These are phyloP conservation scores for Corchorus capsularis DNA, from an alignment of 345 rosid species.

Conservation along the genomic window DNA sequence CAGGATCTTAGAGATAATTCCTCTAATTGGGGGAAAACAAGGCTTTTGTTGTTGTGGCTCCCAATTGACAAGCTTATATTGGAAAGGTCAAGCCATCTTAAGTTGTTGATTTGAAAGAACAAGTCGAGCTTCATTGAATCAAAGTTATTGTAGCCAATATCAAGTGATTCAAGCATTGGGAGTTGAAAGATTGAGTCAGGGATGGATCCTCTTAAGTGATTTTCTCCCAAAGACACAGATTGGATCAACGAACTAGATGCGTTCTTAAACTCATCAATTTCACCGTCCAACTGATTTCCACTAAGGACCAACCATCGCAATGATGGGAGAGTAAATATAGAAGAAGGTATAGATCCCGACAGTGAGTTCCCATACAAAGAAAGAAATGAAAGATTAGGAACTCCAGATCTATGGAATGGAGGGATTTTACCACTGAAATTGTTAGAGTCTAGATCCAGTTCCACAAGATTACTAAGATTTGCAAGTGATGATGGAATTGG, in stretches of 20 bases:
- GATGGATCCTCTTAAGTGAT: background rate
- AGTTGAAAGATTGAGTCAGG: background rate
- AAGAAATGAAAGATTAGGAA: background rate
- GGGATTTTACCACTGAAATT: background rate
- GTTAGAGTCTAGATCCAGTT: background rate
- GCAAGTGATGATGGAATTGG: background rate
- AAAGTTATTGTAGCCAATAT: background rate
- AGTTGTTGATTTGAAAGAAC: background rate
- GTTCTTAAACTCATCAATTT: background rate
- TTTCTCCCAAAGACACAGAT: rapidly evolving
- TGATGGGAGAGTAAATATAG: slow-evolving; percentile 15
- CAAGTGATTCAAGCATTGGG: background rate
- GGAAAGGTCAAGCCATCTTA: background rate
- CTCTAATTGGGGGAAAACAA: background rate
- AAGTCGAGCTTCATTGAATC: background rate
- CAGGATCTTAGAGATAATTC: background rate
- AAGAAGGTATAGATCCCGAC: background rate
- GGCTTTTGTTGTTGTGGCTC: background rate
- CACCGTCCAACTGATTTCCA: background rate
- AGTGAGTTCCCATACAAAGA: background rate
- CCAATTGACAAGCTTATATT: background rate
- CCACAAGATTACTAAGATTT: background rate
- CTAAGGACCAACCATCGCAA: rapidly evolving
- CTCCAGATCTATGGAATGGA: background rate
- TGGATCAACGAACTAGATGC: background rate